Evolutionary conservation across 192 early-diverging fungal species (phyloP).

Genomic region (Kappamyces sp.): DNA sequence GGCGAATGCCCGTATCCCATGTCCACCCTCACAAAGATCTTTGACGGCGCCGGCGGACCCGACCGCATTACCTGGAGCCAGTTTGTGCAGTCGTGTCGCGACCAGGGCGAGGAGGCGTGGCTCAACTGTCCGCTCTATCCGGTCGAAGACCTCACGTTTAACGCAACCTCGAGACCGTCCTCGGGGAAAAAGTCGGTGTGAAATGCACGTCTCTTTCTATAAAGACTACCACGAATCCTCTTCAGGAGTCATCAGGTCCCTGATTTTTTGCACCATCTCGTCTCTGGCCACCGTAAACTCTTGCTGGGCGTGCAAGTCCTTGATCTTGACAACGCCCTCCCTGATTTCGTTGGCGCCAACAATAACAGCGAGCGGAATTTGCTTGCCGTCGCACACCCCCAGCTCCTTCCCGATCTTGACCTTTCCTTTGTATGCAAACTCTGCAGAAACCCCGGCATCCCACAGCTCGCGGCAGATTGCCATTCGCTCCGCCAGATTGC

Average conservation of each 20-base stretch:
- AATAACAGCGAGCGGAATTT: conserved; percentile 87
- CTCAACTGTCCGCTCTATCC: conserved; percentile 12
- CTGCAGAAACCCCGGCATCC: conserved; percentile 84
- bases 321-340: conserved; percentile 76
- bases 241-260: neutral
- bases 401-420: conserved; percentile 75
- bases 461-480: conserved; percentile 79
- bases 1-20: conserved; percentile 6
- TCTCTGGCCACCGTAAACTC: conserved; percentile 5
- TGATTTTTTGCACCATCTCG: conserved; percentile 6
- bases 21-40: neutral
- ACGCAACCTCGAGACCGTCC: conserved; percentile 5
- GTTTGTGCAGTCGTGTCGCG: neutral
- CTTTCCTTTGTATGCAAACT: conserved; percentile 91
- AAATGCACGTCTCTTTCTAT: conserved; percentile 1
- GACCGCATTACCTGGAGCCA: neutral
- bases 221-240: neutral
- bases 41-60: neutral
- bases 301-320: conserved; percentile 25
- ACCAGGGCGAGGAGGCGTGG: neutral
- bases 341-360: conserved; percentile 78
- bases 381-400: conserved; percentile 71
- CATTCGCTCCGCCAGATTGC: conserved; percentile 86
- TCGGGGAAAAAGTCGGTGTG: conserved; percentile 6
- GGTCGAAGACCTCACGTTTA: conserved; percentile 11